These are phyloP conservation scores for Erodium maritimum DNA, from an alignment of 345 rosid genomes.

Conservation along the genomic window DNA sequence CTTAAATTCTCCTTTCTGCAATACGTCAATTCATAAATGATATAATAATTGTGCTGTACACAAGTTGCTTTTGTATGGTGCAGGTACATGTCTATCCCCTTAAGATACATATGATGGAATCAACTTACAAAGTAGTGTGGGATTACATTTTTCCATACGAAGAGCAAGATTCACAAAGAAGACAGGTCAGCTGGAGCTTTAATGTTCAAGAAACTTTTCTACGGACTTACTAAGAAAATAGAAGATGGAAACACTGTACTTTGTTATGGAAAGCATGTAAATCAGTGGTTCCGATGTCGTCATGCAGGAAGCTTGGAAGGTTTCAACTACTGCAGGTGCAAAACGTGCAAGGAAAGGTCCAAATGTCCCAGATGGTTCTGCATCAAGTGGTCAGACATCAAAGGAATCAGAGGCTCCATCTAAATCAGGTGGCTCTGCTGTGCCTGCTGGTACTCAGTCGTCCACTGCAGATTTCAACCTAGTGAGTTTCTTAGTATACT, in stretches of 20 bases:
- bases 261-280: no score
- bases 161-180: constrained; percentile 92
- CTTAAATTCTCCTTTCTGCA: no score
- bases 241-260: not conserved
- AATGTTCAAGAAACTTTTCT: not conserved
- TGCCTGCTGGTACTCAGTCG: not conserved
- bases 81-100: constrained; percentile 54
- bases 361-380: constrained; percentile 44
- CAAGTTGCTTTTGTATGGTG: constrained; percentile 2
- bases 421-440: constrained; percentile 29
- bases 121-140: constrained; percentile 99
- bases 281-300: constrained; percentile 8
- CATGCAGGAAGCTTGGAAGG: constrained; percentile 96
- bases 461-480: no score
- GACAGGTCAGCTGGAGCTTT: constrained; percentile 49
- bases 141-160: constrained; percentile 91
- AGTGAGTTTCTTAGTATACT: no score
- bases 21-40: no score
- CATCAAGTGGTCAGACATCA: constrained; percentile 29
- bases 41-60: no score
- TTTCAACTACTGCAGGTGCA: constrained; percentile 76
- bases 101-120: constrained; percentile 87
- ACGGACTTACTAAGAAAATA: not conserved
- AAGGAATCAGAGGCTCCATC: constrained; percentile 55
- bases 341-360: constrained; percentile 78